Evolutionary conservation across 2,329 filamentous ascomycete species (phyloP).

Genomic region (Diplodia corticola): DNA sequence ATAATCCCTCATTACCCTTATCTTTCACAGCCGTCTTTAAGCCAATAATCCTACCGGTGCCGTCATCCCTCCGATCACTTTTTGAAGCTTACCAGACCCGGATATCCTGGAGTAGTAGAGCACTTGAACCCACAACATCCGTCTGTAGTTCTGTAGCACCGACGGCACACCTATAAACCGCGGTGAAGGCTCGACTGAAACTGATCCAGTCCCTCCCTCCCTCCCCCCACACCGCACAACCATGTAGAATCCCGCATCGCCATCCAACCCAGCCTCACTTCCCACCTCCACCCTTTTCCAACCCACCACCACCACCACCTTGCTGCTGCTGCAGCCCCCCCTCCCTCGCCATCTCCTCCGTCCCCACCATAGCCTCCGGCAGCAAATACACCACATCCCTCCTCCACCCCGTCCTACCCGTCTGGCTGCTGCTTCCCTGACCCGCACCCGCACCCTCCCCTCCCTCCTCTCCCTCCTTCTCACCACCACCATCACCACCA

Average conservation of each 20-base stretch:
- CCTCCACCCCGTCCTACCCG: constrained; percentile 33
- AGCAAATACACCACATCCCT: constrained; percentile 60
- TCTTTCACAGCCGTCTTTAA: not conserved
- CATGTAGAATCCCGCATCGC: not conserved
- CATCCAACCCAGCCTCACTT: not conserved
- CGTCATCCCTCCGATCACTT: not conserved
- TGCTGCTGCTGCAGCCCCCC: constrained; percentile 34
- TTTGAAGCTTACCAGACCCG: not conserved
- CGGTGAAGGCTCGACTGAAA: not conserved
- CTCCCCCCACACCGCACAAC: not conserved
- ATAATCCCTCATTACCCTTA: not conserved
- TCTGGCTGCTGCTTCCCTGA: constrained; percentile 27
- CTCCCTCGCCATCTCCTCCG: constrained; percentile 54
- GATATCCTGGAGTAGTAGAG: not conserved
- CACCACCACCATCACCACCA: constrained; percentile 24
- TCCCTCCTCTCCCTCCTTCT: constrained; percentile 28
- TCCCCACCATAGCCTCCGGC: constrained; percentile 60
- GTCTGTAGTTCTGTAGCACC: not conserved
- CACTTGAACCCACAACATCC: not conserved
- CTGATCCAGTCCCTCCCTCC: not conserved
- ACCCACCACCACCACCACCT: not conserved
- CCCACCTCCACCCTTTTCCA: not conserved
- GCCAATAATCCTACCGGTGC: not conserved
- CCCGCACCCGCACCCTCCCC: constrained; percentile 42
- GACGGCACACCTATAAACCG: not conserved